Base-by-base conservation (phyloP, 768 basidiomycete species). In the Tricholoma matsutake region DNA sequence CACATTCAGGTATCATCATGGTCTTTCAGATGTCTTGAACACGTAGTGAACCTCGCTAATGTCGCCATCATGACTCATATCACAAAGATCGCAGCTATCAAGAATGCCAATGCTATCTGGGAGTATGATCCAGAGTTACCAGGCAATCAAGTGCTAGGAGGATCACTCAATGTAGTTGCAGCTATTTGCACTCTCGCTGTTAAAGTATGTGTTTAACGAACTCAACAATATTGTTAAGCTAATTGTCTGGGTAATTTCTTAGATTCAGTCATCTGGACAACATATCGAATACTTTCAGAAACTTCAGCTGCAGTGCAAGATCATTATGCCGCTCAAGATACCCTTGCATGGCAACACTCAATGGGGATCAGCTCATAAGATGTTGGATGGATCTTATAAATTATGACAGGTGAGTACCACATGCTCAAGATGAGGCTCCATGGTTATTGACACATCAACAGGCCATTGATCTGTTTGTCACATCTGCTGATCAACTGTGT, bases 21-120 rank as follows among this genome's bases (percentile, higher is more conserved):
- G 34, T 35, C 34, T 41, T 41, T 41, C 49, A 73, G 69, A 16
- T 75, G 72, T 59, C 64, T 76, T 2, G 69, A 61, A 1, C 73
- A 75, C 56, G 66, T 74, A 7, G 57, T 72, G 9, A 73, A 75
- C 31, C 65, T 76, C 1, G 66, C 47, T 0, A 66, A 61, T 18
- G 56, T 69, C 10, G 72, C 63, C 32, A 58, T 74, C n/a, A 76
- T 76, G 73, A n/a, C 14, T 1, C 52, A 66, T 18, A 71, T 76
- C 32, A 76, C 71, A 1, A 67, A 70, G 56, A 68, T 70, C 18
- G 66, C 68, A 0, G 65, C 65, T 1, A 57, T 75, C 2, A 69
- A 74, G 43, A 74, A 63, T 1, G 55, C 65, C 11, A 66, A 59
- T 0, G 72, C 73, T 0, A 76, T 78, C 13, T 78, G 73, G 75